These are phyloP conservation scores for Scleromitrula shiraiana DNA, from an alignment of 2,329 filamentous ascomycete genomes.

Conservation along the genomic window DNA sequence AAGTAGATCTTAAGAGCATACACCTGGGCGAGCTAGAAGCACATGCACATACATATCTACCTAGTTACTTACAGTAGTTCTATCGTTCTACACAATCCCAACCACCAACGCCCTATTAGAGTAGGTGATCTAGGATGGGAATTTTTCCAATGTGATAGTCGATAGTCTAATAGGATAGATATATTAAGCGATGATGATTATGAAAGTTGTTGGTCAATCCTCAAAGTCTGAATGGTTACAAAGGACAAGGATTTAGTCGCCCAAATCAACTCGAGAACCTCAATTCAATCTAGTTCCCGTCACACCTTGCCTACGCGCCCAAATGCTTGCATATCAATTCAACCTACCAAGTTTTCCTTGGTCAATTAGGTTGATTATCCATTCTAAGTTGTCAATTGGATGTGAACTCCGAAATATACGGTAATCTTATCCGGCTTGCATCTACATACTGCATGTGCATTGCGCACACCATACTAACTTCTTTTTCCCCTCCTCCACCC, in stretches of 20 bases:
- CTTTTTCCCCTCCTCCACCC: slow-evolving; percentile 4
- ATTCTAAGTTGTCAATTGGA: background rate
- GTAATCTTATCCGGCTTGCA: slow-evolving; percentile 8
- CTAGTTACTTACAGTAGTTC: no score
- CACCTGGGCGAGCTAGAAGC: no score
- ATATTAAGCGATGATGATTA: slow-evolving; percentile 1
- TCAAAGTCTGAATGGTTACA: slow-evolving; percentile 3
- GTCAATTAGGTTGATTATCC: background rate
- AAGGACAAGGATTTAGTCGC: slow-evolving; percentile 16
- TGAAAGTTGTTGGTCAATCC: background rate
- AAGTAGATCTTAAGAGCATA: slow-evolving; percentile 1
- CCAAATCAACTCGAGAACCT: no score
- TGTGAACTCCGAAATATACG: background rate
- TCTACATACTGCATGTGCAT: background rate
- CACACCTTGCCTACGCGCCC: slow-evolving; percentile 17
- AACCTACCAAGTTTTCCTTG: no score
- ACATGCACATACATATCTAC: no score
- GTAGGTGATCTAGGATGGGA: no score
- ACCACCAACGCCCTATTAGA: no score
- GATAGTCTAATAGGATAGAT: slow-evolving; percentile 7
- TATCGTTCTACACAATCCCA: no score
- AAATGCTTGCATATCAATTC: slow-evolving; percentile 14
- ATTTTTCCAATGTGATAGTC: no score
- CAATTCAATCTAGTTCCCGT: slow-evolving; percentile 12
- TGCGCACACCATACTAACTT: background rate